phyloP scores from a whole-genome alignment of 1,139 yeast genomes.

The Candida buenavistaensis region DNA sequence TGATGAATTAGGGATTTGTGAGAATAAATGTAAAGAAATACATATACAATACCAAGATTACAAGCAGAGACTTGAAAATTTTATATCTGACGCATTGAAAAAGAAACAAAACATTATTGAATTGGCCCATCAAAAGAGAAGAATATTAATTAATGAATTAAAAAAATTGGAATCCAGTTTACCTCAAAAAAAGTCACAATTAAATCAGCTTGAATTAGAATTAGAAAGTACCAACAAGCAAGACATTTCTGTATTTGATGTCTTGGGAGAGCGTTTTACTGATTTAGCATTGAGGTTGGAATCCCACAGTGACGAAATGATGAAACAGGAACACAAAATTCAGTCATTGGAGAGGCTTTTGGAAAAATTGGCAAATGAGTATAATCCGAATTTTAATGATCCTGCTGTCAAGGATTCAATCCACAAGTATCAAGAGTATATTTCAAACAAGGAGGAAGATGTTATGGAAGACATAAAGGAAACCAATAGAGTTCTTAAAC shows the following conservation, averaged over 20 bases:
- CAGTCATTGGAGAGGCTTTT: slow-evolving; percentile 44
- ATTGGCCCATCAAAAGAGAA: slow-evolving; percentile 22
- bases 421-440: slow-evolving; percentile 55
- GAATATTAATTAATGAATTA: slow-evolving; percentile 27
- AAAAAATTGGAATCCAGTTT: slow-evolving; percentile 26
- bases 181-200: slow-evolving; percentile 23
- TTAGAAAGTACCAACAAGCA: slow-evolving; percentile 14
- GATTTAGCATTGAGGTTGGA: slow-evolving; percentile 12
- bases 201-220: slow-evolving; percentile 15
- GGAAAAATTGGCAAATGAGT: slow-evolving; percentile 49
- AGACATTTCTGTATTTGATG: slow-evolving; percentile 19
- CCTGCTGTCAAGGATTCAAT: slow-evolving; percentile 80
- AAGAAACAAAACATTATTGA: slow-evolving; percentile 24
- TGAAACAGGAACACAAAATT: slow-evolving; percentile 19
- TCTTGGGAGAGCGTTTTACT: slow-evolving; percentile 19
- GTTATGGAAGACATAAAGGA: slow-evolving; percentile 12
- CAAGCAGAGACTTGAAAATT: slow-evolving; percentile 16
- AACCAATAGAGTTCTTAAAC: slow-evolving; percentile 12
- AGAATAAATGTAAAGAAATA: slow-evolving; percentile 56
- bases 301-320: slow-evolving; percentile 11
- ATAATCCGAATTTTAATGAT: slow-evolving; percentile 90
- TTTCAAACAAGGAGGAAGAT: slow-evolving; percentile 36
- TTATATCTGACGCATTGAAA: slow-evolving; percentile 23
- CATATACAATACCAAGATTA: slow-evolving; percentile 29
- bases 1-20: slow-evolving; percentile 69